These are phyloP conservation scores for Melastoma malabathricum DNA, from an alignment of 345 rosid genomes.

Conservation along the genomic window DNA sequence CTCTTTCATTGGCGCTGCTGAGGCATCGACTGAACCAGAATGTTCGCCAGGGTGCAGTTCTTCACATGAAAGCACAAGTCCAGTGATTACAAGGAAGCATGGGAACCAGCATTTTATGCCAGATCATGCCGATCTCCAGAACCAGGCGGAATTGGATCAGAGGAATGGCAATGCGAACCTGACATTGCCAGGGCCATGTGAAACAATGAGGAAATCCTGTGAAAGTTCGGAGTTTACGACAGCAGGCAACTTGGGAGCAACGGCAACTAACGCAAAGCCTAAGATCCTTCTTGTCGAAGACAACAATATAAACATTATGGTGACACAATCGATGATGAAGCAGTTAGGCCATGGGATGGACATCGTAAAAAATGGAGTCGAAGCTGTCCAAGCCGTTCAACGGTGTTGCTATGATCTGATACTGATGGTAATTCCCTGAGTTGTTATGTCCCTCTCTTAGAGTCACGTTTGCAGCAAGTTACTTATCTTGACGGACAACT, in stretches of 20 bases:
- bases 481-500: constrained; percentile 2
- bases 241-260: constrained; percentile 12
- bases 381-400: constrained; percentile 65
- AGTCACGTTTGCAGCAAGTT: neutral
- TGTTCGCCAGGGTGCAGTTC: constrained; percentile 25
- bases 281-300: constrained; percentile 95
- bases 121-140: constrained; percentile 7
- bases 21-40: constrained; percentile 36
- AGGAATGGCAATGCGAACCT: too few relatives aligned
- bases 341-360: constrained; percentile 65
- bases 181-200: constrained; percentile 13
- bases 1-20: constrained; percentile 32
- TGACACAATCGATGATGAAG: constrained; percentile 75
- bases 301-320: constrained; percentile 83
- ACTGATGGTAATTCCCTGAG: constrained; percentile 48
- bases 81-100: constrained; percentile 3
- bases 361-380: constrained; percentile 68
- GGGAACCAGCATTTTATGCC: constrained; percentile 10
- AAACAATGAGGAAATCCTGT: constrained; percentile 22
- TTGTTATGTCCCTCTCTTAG: neutral
- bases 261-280: constrained; percentile 30
- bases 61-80: constrained; percentile 16
- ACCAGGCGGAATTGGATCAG: constrained; percentile 1
- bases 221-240: constrained; percentile 14
- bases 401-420: constrained; percentile 47